These are phyloP conservation scores for Gregarina niphandrodes DNA, from an alignment of 169 alveolate genomes.

Conservation along the genomic window DNA sequence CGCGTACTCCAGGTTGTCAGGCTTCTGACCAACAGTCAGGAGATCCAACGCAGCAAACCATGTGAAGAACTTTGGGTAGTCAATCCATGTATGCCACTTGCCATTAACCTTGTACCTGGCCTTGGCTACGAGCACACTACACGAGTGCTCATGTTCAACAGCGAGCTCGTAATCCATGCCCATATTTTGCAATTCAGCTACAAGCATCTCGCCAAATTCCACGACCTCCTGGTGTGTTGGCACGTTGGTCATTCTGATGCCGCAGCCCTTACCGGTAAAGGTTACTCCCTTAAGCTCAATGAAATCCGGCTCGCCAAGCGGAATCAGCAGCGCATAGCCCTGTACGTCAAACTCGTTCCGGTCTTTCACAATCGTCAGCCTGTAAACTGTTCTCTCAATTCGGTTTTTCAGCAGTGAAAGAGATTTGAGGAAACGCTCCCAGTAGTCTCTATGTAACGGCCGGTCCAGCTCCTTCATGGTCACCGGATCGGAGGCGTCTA, in stretches of 20 bases:
- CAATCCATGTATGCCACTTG: constrained; percentile 62
- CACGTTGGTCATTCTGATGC: constrained; percentile 41
- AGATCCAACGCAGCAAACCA: background rate
- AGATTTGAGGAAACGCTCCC: constrained; percentile 49
- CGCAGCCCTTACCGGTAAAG: constrained; percentile 50
- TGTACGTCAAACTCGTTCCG: background rate
- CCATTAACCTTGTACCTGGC: constrained; percentile 27
- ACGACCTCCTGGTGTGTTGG: constrained; percentile 54
- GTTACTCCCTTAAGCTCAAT: constrained; percentile 62
- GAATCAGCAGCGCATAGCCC: constrained; percentile 40
- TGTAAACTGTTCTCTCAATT: constrained; percentile 38
- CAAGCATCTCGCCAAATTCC: background rate
- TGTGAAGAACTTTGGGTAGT: constrained; percentile 47
- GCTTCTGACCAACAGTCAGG: background rate
- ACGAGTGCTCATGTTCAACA: constrained; percentile 57
- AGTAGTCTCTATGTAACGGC: constrained; percentile 51
- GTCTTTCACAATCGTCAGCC: constrained; percentile 45
- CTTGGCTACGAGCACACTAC: constrained; percentile 42
- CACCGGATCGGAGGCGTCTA: constrained; percentile 40
- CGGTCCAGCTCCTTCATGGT: constrained; percentile 35
- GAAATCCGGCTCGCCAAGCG: constrained; percentile 45
- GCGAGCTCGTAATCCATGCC: constrained; percentile 33
- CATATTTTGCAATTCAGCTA: background rate
- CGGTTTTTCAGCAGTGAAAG: constrained; percentile 31
- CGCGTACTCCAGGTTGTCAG: constrained; percentile 32